Conservation (phyloP, 169 alveolate species). For the Plasmodium vivax region DNA sequence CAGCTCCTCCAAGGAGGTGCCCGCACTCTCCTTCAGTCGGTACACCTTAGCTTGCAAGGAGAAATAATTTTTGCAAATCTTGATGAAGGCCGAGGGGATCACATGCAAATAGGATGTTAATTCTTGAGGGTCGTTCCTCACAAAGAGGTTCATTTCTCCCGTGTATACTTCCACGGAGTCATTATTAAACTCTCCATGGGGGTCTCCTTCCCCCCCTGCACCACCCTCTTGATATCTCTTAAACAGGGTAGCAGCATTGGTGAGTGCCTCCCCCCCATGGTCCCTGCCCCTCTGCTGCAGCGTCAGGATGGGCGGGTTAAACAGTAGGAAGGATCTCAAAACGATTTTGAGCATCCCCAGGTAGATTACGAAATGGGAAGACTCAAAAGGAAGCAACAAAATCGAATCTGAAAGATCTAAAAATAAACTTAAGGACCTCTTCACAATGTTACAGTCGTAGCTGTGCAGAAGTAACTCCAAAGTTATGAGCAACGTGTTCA, state of each 20-base stretch:
- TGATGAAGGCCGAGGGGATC: slow-evolving; percentile 15
- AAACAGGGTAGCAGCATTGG: background rate
- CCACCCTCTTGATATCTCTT: background rate
- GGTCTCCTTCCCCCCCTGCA: background rate
- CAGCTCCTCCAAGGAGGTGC: background rate
- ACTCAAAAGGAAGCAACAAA: slow-evolving; percentile 1
- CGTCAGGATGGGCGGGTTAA: slow-evolving; percentile 11
- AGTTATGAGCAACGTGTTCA: background rate
- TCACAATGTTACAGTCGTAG: slow-evolving; percentile 37
- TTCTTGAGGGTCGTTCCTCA: slow-evolving; percentile 44
- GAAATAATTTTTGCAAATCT: slow-evolving; percentile 41
- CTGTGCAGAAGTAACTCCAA: slow-evolving; percentile 14
- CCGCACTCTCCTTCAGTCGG: background rate
- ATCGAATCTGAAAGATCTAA: slow-evolving; percentile 33
- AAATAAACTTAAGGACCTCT: slow-evolving; percentile 2
- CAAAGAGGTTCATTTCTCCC: slow-evolving; percentile 72
- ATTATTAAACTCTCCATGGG: background rate
- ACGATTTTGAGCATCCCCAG: slow-evolving; percentile 17
- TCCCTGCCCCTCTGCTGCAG: background rate
- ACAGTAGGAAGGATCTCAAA: slow-evolving; percentile 12
- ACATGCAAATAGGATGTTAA: slow-evolving; percentile 22
- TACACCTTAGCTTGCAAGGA: slow-evolving; percentile 27
- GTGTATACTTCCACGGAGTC: background rate
- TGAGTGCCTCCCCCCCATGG: background rate
- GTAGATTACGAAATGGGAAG: background rate